These are phyloP conservation scores for Calocybe indica DNA, from an alignment of 768 basidiomycete genomes.

Conservation along the genomic window DNA sequence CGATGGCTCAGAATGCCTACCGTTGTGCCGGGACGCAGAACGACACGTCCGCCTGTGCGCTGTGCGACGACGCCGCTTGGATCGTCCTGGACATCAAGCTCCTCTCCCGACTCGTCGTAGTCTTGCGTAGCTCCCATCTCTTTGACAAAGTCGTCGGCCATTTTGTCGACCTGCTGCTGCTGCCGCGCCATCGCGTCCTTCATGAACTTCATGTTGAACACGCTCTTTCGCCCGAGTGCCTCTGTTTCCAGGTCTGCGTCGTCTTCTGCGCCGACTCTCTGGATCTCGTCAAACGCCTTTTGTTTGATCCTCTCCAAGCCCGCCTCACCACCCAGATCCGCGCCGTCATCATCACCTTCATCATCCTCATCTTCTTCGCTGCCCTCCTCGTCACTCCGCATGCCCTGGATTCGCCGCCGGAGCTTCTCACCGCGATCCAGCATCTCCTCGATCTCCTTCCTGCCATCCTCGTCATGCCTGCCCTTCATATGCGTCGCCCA, in stretches of 20 bases:
- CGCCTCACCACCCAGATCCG: slow-evolving; percentile 20
- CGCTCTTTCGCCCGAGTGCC: slow-evolving; percentile 50
- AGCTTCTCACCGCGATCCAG: slow-evolving; percentile 76
- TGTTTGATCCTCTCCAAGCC: slow-evolving; percentile 25
- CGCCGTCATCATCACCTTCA: slow-evolving; percentile 41
- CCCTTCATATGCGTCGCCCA: slow-evolving; percentile 77
- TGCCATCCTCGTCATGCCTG: slow-evolving; percentile 51
- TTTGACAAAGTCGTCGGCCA: slow-evolving; percentile 66
- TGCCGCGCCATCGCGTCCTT: slow-evolving; percentile 79
- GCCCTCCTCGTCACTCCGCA: slow-evolving; percentile 49
- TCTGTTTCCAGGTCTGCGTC: slow-evolving; percentile 19
- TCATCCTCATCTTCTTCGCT: slow-evolving; percentile 28
- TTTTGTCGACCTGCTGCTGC: slow-evolving; percentile 46
- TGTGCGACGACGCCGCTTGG: slow-evolving; percentile 37
- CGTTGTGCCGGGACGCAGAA: slow-evolving; percentile 48
- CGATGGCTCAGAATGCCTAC: slow-evolving; percentile 15
- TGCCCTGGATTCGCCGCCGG: slow-evolving; percentile 67
- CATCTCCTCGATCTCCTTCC: slow-evolving; percentile 79
- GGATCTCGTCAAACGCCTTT: slow-evolving; percentile 52
- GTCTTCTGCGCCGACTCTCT: slow-evolving; percentile 63
- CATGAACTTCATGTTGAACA: slow-evolving; percentile 99
- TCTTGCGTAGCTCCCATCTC: slow-evolving; percentile 49
- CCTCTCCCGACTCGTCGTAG: slow-evolving; percentile 22
- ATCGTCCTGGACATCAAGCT: slow-evolving; percentile 15
- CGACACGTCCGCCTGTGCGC: slow-evolving; percentile 63